phyloP scores from a whole-genome alignment of 495 filamentous ascomycete species.

The Hyaloscypha variabilis region DNA sequence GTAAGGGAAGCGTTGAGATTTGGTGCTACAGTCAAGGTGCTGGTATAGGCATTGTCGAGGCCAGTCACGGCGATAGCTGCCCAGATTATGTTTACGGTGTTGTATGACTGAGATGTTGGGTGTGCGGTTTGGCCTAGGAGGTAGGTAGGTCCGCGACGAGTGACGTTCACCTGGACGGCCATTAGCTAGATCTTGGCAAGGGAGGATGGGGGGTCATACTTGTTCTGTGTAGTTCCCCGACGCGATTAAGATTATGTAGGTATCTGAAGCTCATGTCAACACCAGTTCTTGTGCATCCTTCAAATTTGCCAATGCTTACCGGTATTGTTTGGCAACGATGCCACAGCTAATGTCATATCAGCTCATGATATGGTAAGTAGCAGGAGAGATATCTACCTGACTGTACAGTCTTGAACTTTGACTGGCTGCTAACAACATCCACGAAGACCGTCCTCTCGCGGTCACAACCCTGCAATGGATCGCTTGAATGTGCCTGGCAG shows the following conservation, averaged over 20 bases:
- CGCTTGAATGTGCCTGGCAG: constrained; percentile 20
- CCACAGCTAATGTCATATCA: constrained; percentile 46
- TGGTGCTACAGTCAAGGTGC: constrained; percentile 56
- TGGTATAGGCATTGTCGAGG: constrained; percentile 58
- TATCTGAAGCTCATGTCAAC: constrained; percentile 22
- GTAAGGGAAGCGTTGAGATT: constrained; percentile 59
- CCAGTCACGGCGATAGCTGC: constrained; percentile 29
- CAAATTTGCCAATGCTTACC: constrained; percentile 15
- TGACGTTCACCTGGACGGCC: constrained; percentile 47
- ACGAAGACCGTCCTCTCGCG: constrained; percentile 23
- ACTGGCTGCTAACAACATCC: constrained; percentile 6
- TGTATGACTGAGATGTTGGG: constrained; percentile 40
- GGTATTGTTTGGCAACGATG: constrained; percentile 54
- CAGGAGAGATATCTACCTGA: constrained; percentile 22
- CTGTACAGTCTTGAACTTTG: constrained; percentile 30
- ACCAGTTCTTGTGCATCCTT: not conserved
- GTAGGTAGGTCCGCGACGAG: constrained; percentile 55
- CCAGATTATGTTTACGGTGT: constrained; percentile 53
- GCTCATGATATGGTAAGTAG: not conserved
- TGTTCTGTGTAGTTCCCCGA: constrained; percentile 61
- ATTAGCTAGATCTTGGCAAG: not conserved
- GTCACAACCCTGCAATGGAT: constrained; percentile 30
- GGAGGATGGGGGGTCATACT: constrained; percentile 28
- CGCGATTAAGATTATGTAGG: constrained; percentile 54
- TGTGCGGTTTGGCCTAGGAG: constrained; percentile 55